Conservation (phyloP, 1,284 basidiomycete species). For the Ceratobasidium sp. region DNA sequence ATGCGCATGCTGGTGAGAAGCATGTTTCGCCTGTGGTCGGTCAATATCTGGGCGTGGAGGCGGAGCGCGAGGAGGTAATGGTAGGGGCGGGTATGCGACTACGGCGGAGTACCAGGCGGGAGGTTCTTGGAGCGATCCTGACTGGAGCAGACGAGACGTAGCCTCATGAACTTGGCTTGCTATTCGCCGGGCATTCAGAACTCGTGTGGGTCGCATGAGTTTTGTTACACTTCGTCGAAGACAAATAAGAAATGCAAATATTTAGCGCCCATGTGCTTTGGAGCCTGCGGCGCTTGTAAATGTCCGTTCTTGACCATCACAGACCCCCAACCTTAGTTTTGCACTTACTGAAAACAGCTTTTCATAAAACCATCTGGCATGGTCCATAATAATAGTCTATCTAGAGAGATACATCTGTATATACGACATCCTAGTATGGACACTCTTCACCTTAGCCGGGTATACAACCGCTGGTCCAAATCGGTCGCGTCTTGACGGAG, state of each 20-base stretch:
- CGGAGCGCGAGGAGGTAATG: conserved; percentile 79
- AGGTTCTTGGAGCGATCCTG: conserved; percentile 71
- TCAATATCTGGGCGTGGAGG: conserved; percentile 58
- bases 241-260: background rate
- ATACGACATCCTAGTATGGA: too few relatives aligned
- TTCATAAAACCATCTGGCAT: background rate
- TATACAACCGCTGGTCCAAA: too few relatives aligned
- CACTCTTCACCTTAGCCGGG: too few relatives aligned
- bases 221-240: background rate
- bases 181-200: conserved; percentile 68
- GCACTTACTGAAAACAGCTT: background rate
- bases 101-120: conserved; percentile 91
- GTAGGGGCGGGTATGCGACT: conserved; percentile 86
- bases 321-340: background rate
- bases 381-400: too few relatives aligned
- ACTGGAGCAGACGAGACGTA: conserved; percentile 83
- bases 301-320: background rate
- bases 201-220: conserved; percentile 6
- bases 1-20: conserved; percentile 54
- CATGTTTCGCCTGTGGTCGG: conserved; percentile 46
- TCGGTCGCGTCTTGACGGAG: too few relatives aligned
- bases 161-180: conserved; percentile 90
- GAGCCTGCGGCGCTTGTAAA: background rate
- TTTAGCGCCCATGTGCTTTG: background rate
- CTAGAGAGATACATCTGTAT: too few relatives aligned